These are phyloP conservation scores for Neodidymelliopsis sp. DNA, from an alignment of 2,329 filamentous ascomycete species.

Conservation along the genomic window DNA sequence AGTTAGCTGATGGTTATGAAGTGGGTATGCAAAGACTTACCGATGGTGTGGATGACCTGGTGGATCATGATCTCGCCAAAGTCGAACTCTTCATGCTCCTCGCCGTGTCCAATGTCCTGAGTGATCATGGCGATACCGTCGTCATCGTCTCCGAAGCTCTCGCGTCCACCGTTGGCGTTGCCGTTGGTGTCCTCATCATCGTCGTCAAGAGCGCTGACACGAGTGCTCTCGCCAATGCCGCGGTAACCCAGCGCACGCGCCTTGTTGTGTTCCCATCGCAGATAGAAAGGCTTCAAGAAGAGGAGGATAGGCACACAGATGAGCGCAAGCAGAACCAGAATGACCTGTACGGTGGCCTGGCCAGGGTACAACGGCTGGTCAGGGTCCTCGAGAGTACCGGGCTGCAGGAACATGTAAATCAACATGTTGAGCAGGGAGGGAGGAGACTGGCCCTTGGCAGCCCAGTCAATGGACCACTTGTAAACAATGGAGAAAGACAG, in stretches of 20 bases:
- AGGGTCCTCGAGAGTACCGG: conserved; percentile 74
- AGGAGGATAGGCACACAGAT: conserved; percentile 88
- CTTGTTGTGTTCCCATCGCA: conserved; percentile 91
- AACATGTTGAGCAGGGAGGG: conserved; percentile 97
- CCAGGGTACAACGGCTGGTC: conserved; percentile 72
- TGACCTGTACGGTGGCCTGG: conserved; percentile 77
- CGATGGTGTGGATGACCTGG: conserved; percentile 98
- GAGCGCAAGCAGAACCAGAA: conserved; percentile 82
- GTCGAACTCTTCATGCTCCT: conserved; percentile 95
- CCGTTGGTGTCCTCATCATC: conserved; percentile 74
- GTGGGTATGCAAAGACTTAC: conserved; percentile 61
- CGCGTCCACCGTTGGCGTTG: conserved; percentile 65
- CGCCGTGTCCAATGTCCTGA: conserved; percentile 74
- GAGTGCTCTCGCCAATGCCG: conserved; percentile 86
- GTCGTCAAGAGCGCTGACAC: conserved; percentile 87
- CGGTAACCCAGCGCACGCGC: conserved; percentile 89
- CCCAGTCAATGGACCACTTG: conserved; percentile 96
- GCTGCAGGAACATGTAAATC: conserved; percentile 98
- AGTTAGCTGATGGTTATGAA: conserved; percentile 28
- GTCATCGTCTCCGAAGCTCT: conserved; percentile 76
- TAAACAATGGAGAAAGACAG: conserved; percentile 92
- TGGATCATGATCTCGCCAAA: conserved; percentile 98
- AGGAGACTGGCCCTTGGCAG: conserved; percentile 68
- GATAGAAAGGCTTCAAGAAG: conserved; percentile 94
- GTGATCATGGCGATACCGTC: conserved; percentile 89